These are phyloP conservation scores for Butyriboletus appendiculatus DNA, from an alignment of 1,284 basidiomycete genomes.

Conservation along the genomic window DNA sequence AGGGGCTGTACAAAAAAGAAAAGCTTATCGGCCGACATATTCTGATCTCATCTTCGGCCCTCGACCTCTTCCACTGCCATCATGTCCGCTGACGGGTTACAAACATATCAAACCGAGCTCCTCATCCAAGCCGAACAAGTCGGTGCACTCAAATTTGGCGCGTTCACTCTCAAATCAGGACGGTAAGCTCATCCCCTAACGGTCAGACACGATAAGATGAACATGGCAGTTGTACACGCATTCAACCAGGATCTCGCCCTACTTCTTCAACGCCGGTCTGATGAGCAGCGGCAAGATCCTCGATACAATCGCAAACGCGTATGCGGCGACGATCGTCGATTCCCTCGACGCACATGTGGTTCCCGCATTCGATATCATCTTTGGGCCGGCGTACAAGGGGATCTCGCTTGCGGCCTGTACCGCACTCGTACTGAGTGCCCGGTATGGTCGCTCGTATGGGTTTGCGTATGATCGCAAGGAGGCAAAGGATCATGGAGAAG, in stretches of 20 bases:
- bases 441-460: constrained; percentile 69
- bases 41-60: neutral
- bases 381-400: constrained; percentile 98
- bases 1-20: neutral
- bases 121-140: constrained; percentile 50
- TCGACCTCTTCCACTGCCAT: neutral
- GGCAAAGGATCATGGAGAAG: constrained; percentile 95
- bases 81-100: constrained; percentile 26
- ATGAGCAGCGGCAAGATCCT: constrained; percentile 87
- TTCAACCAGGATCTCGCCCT: constrained; percentile 75
- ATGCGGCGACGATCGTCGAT: constrained; percentile 74
- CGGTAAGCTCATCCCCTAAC: constrained; percentile 55
- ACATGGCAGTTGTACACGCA: neutral
- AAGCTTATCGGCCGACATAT: no score
- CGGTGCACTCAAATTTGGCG: constrained; percentile 85
- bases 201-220: neutral
- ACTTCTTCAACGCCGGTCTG: constrained; percentile 96
- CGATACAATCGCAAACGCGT: constrained; percentile 80
- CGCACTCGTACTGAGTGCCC: constrained; percentile 71
- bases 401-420: constrained; percentile 94
- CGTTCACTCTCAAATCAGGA: constrained; percentile 93
- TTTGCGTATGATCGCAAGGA: constrained; percentile 97
- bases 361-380: constrained; percentile 85
- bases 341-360: constrained; percentile 48
- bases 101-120: constrained; percentile 44